phyloP scores from a whole-genome alignment of 2,329 filamentous ascomycete species.

The Ophiocordyceps camponoti-saundersi region DNA sequence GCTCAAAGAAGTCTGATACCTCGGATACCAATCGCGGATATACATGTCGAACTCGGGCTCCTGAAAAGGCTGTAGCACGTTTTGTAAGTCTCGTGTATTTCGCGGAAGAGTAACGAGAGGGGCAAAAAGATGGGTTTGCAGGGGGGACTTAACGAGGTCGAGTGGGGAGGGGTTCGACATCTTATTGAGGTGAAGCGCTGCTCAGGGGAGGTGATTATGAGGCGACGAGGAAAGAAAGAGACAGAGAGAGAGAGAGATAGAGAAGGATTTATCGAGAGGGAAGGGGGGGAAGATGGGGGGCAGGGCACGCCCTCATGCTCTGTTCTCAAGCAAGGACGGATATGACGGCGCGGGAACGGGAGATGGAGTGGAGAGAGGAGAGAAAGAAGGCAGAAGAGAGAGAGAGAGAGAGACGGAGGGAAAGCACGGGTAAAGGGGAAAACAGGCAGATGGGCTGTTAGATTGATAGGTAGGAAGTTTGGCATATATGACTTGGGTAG shows the following conservation, averaged over 20 bases:
- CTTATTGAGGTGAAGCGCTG: no score
- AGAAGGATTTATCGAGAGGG: neutral
- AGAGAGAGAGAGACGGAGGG: no score
- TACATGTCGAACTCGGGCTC: slow-evolving; percentile 47
- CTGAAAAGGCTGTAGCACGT: slow-evolving; percentile 25
- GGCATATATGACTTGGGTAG: no score
- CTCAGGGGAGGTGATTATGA: no score
- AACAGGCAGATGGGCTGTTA: no score
- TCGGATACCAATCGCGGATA: slow-evolving; percentile 79
- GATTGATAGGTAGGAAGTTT: neutral
- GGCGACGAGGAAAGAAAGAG: neutral
- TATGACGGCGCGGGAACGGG: neutral
- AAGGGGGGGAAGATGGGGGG: neutral
- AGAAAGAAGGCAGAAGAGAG: neutral
- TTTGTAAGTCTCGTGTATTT: no score
- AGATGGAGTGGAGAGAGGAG: neutral
- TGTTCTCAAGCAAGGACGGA: neutral
- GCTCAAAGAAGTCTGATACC: slow-evolving; percentile 74
- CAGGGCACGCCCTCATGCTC: neutral
- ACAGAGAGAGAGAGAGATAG: neutral
- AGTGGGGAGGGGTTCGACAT: slow-evolving; percentile 7
- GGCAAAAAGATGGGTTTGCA: no score
- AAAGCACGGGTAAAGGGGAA: no score
- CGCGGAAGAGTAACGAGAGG: no score
- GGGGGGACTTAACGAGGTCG: no score